Base-by-base conservation (phyloP, 2,329 filamentous ascomycete genomes). In the Exophiala calicioides region DNA sequence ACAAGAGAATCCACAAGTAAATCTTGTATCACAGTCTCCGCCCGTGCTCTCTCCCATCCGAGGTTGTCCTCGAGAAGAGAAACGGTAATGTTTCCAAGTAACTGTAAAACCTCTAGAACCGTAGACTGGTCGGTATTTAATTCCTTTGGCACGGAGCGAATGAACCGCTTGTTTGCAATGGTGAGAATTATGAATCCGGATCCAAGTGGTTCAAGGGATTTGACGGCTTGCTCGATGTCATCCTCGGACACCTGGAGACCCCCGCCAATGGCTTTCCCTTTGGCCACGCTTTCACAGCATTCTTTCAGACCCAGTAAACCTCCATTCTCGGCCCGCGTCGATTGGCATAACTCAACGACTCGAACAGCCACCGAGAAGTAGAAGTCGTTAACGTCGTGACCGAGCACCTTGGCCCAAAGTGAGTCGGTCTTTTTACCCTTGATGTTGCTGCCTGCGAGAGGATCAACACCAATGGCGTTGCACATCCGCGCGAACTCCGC, bases 401-500 rank as follows among this genome's bases (percentile, higher is more conserved):
- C 93, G 15, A 97, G 78, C 53, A 97, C 81, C 72, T 96, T 90
- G 6, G 89, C 86, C 91, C 93, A 97, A 49, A 96, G 83, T 48
- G 85, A 93, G 13, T 81, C 80, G 1, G 70, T 75, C 4, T 73
- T 75, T 52, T 73, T 73, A 41, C 74, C 73, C 58, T 73, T 66
- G 50, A 72, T 69, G 60, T 76, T 81, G 58, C 73, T 78, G 47
- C 79, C 82, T n/a, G 90, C 89, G 13, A 98, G 77, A 2, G 93
- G 94, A 67, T 98, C 93, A 9, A 98, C 90, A 37, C 93, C 93
- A 58, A 98, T 96, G 53, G 90, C 90, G 62, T 90, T 83, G 72
- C 93, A 98, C 93, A 98, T 98, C 66, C 91, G 89, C 3, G 93
- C 91, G 65, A 98, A 98, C 69, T 98, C 91, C 24, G 91, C 90